These are phyloP conservation scores for Aspergillus quadricinctus DNA, from an alignment of 2,329 filamentous ascomycete genomes.

Conservation along the genomic window DNA sequence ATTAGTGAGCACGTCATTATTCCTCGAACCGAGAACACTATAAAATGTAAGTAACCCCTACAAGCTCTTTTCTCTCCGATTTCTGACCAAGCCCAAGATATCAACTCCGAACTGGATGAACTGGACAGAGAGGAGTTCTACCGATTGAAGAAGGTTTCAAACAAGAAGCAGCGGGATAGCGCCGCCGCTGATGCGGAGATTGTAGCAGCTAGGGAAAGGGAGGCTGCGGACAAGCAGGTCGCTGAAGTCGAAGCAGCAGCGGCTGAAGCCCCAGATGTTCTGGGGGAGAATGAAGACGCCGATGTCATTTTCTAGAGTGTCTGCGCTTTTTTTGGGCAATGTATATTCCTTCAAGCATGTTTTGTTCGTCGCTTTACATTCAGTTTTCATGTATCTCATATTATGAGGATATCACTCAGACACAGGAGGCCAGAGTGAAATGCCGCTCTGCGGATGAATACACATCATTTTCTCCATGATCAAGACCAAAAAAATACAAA, in stretches of 20 bases:
- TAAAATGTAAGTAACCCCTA: conserved; percentile 65
- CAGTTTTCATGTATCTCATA: conserved; percentile 2
- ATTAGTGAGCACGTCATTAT: conserved; percentile 69
- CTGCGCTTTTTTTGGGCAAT: conserved; percentile 15
- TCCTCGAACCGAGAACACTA: conserved; percentile 97
- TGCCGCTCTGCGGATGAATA: background rate
- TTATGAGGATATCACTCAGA: background rate
- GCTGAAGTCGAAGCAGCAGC: conserved; percentile 41
- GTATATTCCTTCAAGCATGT: conserved; percentile 18
- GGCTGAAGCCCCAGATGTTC: conserved; percentile 58
- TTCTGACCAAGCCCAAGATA: conserved; percentile 54
- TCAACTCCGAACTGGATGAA: conserved; percentile 97
- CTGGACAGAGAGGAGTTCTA: conserved; percentile 98
- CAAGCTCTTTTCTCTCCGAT: background rate
- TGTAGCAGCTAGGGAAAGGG: conserved; percentile 48
- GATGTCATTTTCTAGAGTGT: conserved; percentile 74
- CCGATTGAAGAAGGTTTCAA: conserved; percentile 87
- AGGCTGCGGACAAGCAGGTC: conserved; percentile 52
- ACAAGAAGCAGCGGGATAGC: conserved; percentile 75
- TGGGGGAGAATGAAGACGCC: conserved; percentile 72
- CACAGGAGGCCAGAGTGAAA: background rate
- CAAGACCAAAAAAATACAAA: background rate
- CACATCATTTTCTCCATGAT: background rate
- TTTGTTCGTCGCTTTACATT: conserved; percentile 7
- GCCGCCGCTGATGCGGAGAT: conserved; percentile 70